Base-by-base conservation (phyloP, 345 rosid genomes). In the Salix viminalis region DNA sequence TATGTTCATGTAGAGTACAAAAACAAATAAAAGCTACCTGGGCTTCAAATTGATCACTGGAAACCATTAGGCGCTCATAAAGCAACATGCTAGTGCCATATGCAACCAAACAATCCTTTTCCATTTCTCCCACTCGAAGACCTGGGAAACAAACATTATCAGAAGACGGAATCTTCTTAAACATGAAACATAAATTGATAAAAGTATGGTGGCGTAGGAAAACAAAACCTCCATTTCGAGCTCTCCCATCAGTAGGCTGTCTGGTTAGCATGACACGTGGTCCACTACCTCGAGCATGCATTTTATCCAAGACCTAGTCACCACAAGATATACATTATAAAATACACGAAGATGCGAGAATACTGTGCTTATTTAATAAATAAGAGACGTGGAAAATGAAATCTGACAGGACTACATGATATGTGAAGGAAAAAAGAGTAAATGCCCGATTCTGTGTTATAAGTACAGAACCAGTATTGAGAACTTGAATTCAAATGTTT, bases 221-320 rank as follows among this genome's bases (percentile, higher is more conserved):
- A n/a, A 46, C 66, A 72, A 70, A 69, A 90, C 99, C 99, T 90
- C 98, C 99, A 85, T 90, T 96, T 83, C 88, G 80, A 75, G 99
- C 92, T 92, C 91, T 91, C 69, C 99, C 98, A 89, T 93, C 98
- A n/a, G 94, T 96, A 69, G 97, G 96, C 77, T 96, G 99, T 83
- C 99, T 88, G 26, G 99, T 93, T 73, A 95, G 81, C 94, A 93
- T 84, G 32, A 86, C 90, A 69, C 93, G 94, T 3, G 98, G 99
- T 58, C 99, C 98, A 79, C 72, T 89, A 46, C 99, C 98, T 87
- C 99, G 89, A 16, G 99, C 99, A 67, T 95, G 99, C 92, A 92
- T 94, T 81, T 92, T 92, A 83, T 92, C 98, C 21, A 92, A 76
- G 82, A 94, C 98, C 98, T 94, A 75, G 30, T 60, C 61, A 78